Conservation (phyloP, 768 basidiomycete genomes). For the Lentinula detonsa region DNA sequence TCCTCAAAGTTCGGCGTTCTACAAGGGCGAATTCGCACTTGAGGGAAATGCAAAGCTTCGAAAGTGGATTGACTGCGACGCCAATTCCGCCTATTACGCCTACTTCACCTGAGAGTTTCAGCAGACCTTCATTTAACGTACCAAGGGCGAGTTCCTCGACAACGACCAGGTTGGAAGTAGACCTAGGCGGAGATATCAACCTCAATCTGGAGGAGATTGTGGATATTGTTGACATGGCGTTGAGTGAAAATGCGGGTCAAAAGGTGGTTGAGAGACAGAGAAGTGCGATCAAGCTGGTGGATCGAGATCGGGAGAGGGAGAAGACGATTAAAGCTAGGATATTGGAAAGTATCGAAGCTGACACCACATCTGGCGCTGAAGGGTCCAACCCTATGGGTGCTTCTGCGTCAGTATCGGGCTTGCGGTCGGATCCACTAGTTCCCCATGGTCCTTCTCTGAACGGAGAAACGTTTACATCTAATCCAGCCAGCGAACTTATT, state of each 20-base stretch:
- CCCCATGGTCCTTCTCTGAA: not conserved
- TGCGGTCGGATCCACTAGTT: not conserved
- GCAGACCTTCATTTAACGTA: conserved; percentile 10
- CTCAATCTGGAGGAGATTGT: not conserved
- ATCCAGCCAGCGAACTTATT: not conserved
- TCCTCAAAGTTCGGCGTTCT: not conserved
- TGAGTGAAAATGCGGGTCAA: not conserved
- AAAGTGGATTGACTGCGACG: conserved; percentile 75
- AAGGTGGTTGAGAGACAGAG: conserved; percentile 1
- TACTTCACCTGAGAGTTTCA: not conserved
- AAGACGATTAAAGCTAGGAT: not conserved
- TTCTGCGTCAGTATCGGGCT: not conserved
- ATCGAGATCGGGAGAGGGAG: not conserved
- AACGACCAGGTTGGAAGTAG: not conserved
- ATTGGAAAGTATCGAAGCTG: not conserved
- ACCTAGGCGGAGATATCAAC: not conserved
- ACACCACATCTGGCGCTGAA: not conserved
- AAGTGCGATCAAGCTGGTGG: not conserved
- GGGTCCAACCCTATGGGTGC: not conserved
- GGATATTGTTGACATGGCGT: conserved; percentile 1
- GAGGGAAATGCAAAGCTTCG: conserved; percentile 87
- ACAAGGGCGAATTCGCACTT: conserved; percentile 24
- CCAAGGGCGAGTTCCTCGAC: not conserved
- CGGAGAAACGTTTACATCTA: not conserved
- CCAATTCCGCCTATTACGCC: conserved; percentile 7